Evolutionary conservation across 2,329 filamentous ascomycete genomes (phyloP), one percentile per base, ranked within the genome.

Genomic region (Colletotrichum sansevieriae): DNA sequence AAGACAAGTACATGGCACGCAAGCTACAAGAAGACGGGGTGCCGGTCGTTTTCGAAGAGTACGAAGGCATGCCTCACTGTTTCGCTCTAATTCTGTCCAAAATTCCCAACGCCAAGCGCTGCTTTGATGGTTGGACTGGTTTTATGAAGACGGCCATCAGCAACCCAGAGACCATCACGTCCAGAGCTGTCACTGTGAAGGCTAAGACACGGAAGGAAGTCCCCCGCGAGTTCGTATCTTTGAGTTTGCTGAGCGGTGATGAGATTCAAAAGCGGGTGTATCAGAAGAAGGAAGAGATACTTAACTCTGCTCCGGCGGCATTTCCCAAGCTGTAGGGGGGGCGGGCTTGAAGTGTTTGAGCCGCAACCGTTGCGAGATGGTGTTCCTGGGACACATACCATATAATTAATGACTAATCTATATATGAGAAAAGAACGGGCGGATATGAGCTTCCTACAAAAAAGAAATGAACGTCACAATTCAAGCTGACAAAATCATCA

Each of bases 31-130:
- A 74, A 8, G 87, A 91, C 52, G 88, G 87, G 5, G 90, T 91
- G 0, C 75, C 74, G 0, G 87, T 95, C 0, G 83, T 88, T 3
- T 91, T 90, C 74, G 88, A 92, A 76, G 88, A 93, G 78, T 96
- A 90, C 76, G 90, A 94, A 76, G 91, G 88, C 3, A 95, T 95
- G 92, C 92, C 93, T 62, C 92, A 95, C 78, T 89, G 88, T 72
- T 95, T 93, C 75, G 87, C 85, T 0, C 74, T 89, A 71, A 71
- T 92, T 1, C 78, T 93, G 63, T 78, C 83, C 2, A 78, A 79
- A 4, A 76, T 84, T 2, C 75, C 81, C 1, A 83, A 79, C 35
- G 79, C 85, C 3, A 79, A 75, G 72, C 82, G 85, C 55, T 91
- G 88, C 73, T 85, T 88, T 65, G 77, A 83, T 13, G 79, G 81